These are phyloP conservation scores for Massospora cicadina DNA, from an alignment of 371 early-diverging fungal species.

Conservation along the genomic window DNA sequence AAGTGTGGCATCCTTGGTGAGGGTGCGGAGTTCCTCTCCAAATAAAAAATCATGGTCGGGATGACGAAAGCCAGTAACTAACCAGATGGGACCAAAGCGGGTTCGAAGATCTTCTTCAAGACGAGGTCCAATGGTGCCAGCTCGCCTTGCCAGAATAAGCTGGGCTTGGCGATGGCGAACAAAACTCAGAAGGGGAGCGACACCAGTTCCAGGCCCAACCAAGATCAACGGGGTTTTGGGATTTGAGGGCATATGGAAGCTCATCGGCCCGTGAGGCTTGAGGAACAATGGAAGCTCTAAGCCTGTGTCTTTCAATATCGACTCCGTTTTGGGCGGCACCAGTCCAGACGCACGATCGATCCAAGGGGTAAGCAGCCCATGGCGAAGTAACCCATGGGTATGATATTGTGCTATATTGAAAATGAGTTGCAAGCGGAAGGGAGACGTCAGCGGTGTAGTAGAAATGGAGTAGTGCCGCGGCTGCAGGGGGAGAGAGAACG, in stretches of 20 bases:
- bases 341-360: constrained; percentile 35
- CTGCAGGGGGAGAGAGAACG: constrained; percentile 46
- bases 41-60: constrained; percentile 40
- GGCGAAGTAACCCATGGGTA: constrained; percentile 24
- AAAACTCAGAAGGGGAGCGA: constrained; percentile 78
- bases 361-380: constrained; percentile 70
- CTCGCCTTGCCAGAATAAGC: constrained; percentile 18
- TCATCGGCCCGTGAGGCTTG: background rate
- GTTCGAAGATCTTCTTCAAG: constrained; percentile 18
- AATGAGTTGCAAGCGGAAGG: constrained; percentile 39
- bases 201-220: constrained; percentile 78
- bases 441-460: constrained; percentile 33
- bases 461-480: constrained; percentile 81
- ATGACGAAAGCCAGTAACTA: constrained; percentile 62
- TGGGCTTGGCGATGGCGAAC: constrained; percentile 37
- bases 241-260: constrained; percentile 37
- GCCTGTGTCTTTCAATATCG: constrained; percentile 17
- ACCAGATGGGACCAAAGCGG: constrained; percentile 27
- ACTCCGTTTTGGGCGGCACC: constrained; percentile 16
- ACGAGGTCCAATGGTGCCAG: constrained; percentile 22
- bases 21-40: constrained; percentile 29
- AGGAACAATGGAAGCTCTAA: constrained; percentile 16
- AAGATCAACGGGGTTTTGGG: constrained; percentile 39
- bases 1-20: constrained; percentile 29
- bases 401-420: constrained; percentile 72